Conservation (phyloP, 1,284 basidiomycete genomes). For the Sanghuangporus sanghuang region DNA sequence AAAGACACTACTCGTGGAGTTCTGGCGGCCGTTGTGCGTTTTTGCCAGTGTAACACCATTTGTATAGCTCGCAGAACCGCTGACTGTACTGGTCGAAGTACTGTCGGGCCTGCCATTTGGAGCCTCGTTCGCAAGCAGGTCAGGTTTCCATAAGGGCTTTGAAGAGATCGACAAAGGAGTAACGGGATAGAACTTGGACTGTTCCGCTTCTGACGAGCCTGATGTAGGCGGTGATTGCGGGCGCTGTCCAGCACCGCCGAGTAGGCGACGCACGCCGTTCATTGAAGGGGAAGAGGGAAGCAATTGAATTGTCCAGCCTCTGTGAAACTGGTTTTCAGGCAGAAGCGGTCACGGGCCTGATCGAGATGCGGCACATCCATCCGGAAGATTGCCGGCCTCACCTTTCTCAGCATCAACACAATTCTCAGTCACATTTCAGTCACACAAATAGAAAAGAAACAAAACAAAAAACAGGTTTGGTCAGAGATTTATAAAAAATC, state of each 20-base stretch:
- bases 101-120: slow-evolving; percentile 6
- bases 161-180: slow-evolving; percentile 43
- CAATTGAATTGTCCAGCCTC: slow-evolving; percentile 1
- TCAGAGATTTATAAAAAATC: not conserved
- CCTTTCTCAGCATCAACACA: not conserved
- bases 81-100: slow-evolving; percentile 13
- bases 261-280: slow-evolving; percentile 22
- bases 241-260: slow-evolving; percentile 26
- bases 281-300: slow-evolving; percentile 14
- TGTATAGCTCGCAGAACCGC: not conserved
- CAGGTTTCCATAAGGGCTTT: slow-evolving; percentile 16
- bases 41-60: slow-evolving; percentile 5
- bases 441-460: no score
- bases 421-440: no score
- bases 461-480: no score
- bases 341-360: not conserved
- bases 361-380: not conserved
- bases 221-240: slow-evolving; percentile 43
- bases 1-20: slow-evolving; percentile 24
- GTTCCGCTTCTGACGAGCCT: slow-evolving; percentile 21
- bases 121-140: not conserved
- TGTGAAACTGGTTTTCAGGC: not conserved
- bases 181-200: slow-evolving; percentile 31
- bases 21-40: slow-evolving; percentile 14
- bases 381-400: not conserved